A percentile compares a stretch with the other conserved stretches of the same genome.
Conservation (phyloP, 1,139 yeast species). For the Candida neerlandica region DNA sequence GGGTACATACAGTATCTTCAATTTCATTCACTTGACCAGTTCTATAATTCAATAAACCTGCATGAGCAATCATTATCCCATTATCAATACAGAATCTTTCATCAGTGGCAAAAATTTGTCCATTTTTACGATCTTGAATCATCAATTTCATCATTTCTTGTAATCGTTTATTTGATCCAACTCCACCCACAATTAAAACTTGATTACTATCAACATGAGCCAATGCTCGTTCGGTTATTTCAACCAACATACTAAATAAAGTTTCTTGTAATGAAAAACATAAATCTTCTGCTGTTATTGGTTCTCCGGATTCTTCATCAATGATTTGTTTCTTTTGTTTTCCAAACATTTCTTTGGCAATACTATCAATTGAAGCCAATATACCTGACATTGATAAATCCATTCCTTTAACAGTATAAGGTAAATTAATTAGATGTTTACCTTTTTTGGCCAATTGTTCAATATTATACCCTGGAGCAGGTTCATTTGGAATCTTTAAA, state of each 20-base stretch:
- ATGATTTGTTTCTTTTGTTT: conserved; percentile 53
- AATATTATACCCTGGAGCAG: conserved; percentile 96
- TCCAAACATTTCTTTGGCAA: conserved; percentile 70
- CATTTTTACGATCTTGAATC: conserved; percentile 84
- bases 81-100: conserved; percentile 96
- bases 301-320: conserved; percentile 54
- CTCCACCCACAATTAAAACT: conserved; percentile 96
- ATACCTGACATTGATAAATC: conserved; percentile 97
- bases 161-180: conserved; percentile 87
- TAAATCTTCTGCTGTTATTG: conserved; percentile 78
- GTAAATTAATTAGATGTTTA: conserved; percentile 69
- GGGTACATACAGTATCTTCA: conserved; percentile 83
- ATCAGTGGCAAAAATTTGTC: conserved; percentile 89
- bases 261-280: conserved; percentile 94
- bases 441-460: conserved; percentile 89
- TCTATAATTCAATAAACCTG: conserved; percentile 85
- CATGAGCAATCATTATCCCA: conserved; percentile 99
- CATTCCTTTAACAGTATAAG: conserved; percentile 98
- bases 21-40: conserved; percentile 71
- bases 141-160: conserved; percentile 96
- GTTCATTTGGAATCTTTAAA: conserved; percentile 82
- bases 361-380: conserved; percentile 75
- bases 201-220: conserved; percentile 92
- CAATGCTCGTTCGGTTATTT: conserved; percentile 97
- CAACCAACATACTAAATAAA: conserved; percentile 93